Base-by-base conservation (phyloP, 2,329 filamentous ascomycete species). In the Apiospora saccharicola region DNA sequence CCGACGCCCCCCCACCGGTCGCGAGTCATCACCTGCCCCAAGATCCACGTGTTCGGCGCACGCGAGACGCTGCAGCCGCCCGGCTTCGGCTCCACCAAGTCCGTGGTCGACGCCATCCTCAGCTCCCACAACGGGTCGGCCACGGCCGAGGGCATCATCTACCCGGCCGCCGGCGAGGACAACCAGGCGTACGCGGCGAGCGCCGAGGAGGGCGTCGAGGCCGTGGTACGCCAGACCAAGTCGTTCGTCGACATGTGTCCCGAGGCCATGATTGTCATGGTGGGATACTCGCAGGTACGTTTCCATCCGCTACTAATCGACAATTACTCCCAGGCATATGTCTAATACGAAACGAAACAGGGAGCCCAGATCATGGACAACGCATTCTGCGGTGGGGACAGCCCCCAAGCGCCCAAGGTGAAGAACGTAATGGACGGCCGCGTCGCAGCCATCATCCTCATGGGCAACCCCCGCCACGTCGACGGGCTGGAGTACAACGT, bases 361-460 rank as follows among this genome's bases (percentile, higher is more conserved):
- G 90, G 90, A 57, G 88, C 86, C 47, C 88, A 92, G 80, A 91
- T 91, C 72, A 86, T 89, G 76, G 89, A 91, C 75, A 87, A 89
- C 74, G 89, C 88, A 5, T 81, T 90, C 72, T 91, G 89, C 77
- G 89, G 89, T 22, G 89, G 89, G 26, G 86, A 86, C 3, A 87
- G 88, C 72, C 85, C 85, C 8, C 83, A 85, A 0, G 79, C 82
- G 13, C 80, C 80, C n/a, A 80, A 78, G 37, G 75, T 88, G 41
- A 82, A 84, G 12, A 81, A 82, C 4, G 83, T 83, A 4, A 86
- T 88, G 6, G 80, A 86, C 37, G 81, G 80, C 46, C 86, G 85
- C 78, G 86, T 90, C 73, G 89, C 88, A 75, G 89, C 87, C 2
- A 86, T 86, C 30, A 88, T 91, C 75, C 85, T 90, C 75, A 89